Evolutionary conservation across 2,329 filamentous ascomycete species (phyloP), one percentile per base, ranked within the genome.

Genomic region (Penicillium palitans): DNA sequence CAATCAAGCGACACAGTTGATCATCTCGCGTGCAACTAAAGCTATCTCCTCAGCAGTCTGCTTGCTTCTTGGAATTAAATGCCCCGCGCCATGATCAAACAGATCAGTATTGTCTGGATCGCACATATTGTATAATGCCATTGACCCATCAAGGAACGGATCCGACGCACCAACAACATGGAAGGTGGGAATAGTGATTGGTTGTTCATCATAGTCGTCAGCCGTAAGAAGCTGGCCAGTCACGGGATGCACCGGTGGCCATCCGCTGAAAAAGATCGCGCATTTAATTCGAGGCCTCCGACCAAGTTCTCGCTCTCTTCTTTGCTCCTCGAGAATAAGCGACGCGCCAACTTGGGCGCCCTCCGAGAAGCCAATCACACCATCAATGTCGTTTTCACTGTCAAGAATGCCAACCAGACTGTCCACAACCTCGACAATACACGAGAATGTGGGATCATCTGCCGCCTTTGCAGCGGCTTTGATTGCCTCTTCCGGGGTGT

Each of bases 11-110:
- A 60, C 48, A 7, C 53, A 61, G 17, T 55, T 41, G 33, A 65
- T 62, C 59, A 63, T 61, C 17, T 64, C 60, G 35, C 58, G 57
- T 9, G 74, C 63, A 25, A 68, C 61, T 10, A 68, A 64, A 8
- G 67, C 65, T 15, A 78, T 66, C 49, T 78, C 74, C 12, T 63
- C 62, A 9, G 76, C 62, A 1, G 72, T 75, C 25, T 69, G 65
- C 42, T 67, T 65, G 45, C 67, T 68, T 15, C 72, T 66, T 7
- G 78, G 78, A 9, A 80, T 65, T 2, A 72, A 72, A 61, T 80
- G 78, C 0, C 78, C 78, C 33, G 76, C 76, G 0, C 74, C 78
- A 51, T 79, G 76, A 48, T 80, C 78, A 35, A 79, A 79, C 6
- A 80, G 64, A 46, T 73, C 72, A 0, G 76, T 76, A 1, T 65